Base-by-base conservation (phyloP, 106 monocot genomes). In the Ottelia alismoides region DNA sequence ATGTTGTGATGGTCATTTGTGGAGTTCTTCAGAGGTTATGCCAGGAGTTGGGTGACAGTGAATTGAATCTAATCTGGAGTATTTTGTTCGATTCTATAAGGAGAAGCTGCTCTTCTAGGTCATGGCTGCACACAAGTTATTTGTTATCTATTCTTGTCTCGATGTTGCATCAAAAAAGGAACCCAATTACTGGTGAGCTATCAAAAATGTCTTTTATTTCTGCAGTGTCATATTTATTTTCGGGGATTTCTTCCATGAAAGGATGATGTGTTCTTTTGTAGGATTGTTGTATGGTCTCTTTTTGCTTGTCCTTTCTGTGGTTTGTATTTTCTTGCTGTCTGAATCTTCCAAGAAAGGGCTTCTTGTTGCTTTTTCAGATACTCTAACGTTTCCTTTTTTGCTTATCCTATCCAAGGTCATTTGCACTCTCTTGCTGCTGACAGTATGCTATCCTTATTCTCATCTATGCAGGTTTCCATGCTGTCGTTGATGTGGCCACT, bases 131-230 rank as follows among this genome's bases (percentile, higher is more conserved):
- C 52, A 44, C 85, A 27, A 65, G n/a, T n/a, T 55, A 48, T 47
- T 58, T 98, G 61, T 60, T 90, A 53, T 69, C 49, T 48, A 53
- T 98, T 61, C 77, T 98, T 53, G 60, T 60, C 27, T 74, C 40
- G 57, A 48, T 58, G 51, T 43, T 43, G 40, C 40, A 43, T 6
- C 16, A 7, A 43, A 43, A 16, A 6, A 43, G 16, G 40, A 43
- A 16, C 6, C 10, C 6, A 7, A 16, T 6, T 16, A 7, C 16
- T 43, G 40, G 40, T 43, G 40, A 43, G 40, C 16, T 43, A 6
- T 16, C 16, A 7, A 16, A 7, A n/a, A n/a, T n/a, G n/a, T 43
- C 40, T 43, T 43, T 6, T 43, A 43, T 16, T 43, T 16, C 16
- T 43, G 40, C 16, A 43, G 16, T 16, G 16, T 43, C 6, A 43